phyloP scores from a whole-genome alignment of 768 basidiomycete genomes.

The Amanita rimosa region DNA sequence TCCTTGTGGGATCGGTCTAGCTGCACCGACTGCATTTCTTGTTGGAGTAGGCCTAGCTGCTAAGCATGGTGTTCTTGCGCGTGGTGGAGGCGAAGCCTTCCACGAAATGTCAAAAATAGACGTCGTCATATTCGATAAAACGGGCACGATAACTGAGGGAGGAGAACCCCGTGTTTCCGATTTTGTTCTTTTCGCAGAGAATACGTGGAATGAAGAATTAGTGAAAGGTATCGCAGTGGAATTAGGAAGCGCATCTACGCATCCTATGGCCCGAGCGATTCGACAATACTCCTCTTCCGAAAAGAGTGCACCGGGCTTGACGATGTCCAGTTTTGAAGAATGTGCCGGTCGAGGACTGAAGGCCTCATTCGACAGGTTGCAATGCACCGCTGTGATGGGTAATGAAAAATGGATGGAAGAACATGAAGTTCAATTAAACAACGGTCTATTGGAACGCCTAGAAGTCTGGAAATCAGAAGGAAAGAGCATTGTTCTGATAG shows the following conservation, averaged over 20 bases:
- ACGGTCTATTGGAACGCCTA: slow-evolving; percentile 20
- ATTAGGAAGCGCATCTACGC: slow-evolving; percentile 45
- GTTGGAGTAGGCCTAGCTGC: slow-evolving; percentile 79
- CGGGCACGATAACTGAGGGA: slow-evolving; percentile 63
- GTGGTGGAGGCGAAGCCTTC: slow-evolving; percentile 82
- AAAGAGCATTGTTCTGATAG: slow-evolving; percentile 62
- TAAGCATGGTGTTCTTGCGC: slow-evolving; percentile 68
- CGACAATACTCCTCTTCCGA: slow-evolving; percentile 30
- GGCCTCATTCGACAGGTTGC: slow-evolving; percentile 28
- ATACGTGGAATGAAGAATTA: slow-evolving; percentile 21
- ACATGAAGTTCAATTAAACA: slow-evolving; percentile 26
- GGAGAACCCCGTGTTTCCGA: slow-evolving; percentile 53
- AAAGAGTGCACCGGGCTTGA: slow-evolving; percentile 2
- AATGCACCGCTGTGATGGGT: slow-evolving; percentile 47
- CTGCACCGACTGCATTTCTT: slow-evolving; percentile 76
- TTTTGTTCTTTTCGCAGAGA: slow-evolving; percentile 12
- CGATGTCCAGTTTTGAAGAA: slow-evolving; percentile 34
- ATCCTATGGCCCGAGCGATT: slow-evolving; percentile 57
- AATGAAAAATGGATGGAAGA: slow-evolving; percentile 57
- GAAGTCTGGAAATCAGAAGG: slow-evolving; percentile 49
- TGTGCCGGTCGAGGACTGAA: slow-evolving; percentile 54
- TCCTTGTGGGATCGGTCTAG: slow-evolving; percentile 79
- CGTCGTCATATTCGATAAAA: slow-evolving; percentile 79
- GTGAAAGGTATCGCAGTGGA: slow-evolving; percentile 43
- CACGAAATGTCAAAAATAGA: slow-evolving; percentile 71